Evolutionary conservation across 1,284 basidiomycete genomes (phyloP), one percentile per base, ranked within the genome.

Genomic region (Spongispora temasekensis): DNA sequence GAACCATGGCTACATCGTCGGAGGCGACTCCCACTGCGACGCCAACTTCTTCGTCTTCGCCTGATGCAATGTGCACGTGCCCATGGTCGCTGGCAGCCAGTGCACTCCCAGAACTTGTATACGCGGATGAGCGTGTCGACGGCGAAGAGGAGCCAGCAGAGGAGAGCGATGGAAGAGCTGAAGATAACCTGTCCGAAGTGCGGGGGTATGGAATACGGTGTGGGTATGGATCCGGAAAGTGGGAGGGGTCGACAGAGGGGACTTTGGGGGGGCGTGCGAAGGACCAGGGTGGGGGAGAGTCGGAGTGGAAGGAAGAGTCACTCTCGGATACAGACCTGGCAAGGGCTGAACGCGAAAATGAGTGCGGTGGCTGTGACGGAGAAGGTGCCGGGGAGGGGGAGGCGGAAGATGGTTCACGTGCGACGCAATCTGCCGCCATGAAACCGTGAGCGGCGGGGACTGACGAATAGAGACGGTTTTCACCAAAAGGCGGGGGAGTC

Each of bases 91-190:
- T 79, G 53, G 84, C 83, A 25, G 79, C 77, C 31, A 83, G 71
- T 13, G 81, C 79, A 71, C 86, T 87, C 57, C 85, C 88, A 30
- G 84, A 85, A 69, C 81, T 87, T 27, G 88, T 87, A 70, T 90
- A 90, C 12, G 89, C 88, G 10, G 89, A 91, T 4, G 90, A 91
- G 60, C 90, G 83, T 8, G 89, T 85, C 5, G 89, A 91, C 2
- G 82, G 79, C 42, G 87, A 85, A 12, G 88, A 86, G 2, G 89
- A 89, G 55, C 83, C 83, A 44, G 83, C 81, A 5, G 86, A 88
- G 4, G 89, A 90, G 55, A 90, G 83, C 23, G 85, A 77, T 5
- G 85, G 84, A 44, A 79, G 79, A 37, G 77, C 72, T 6, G 77
- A 78, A n/a, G 77, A 75, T 7, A 78, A 73, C 62, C 79, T 75